Evolutionary conservation across 306 rosid species (phyloP), one percentile per base, ranked within the genome.

Genomic region (Rosa multiflora): DNA sequence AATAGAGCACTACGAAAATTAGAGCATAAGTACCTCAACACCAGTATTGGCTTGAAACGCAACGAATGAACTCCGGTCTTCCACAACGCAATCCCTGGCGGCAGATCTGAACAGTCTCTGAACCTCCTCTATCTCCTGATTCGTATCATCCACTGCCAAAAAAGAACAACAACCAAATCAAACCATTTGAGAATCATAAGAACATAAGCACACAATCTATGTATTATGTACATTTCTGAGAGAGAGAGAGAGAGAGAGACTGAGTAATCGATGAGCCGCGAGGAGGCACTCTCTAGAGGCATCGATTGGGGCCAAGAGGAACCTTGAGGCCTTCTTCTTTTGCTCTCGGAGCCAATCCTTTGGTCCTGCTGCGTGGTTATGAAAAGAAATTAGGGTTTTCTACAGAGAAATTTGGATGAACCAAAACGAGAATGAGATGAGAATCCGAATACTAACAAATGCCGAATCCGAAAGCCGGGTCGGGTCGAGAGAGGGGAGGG

Each of bases 281-380:
- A 84, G 96, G 85, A 96, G 96, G 76, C 76, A 89, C 83, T 90
- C 80, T 53, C 96, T 85, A 43, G 98, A 96, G 49, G 98, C 97
- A 49, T 89, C 96, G 49, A 96, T 87, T 5, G 99, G 98, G 1
- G 97, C 96, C 82, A 96, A 74, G 29, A 96, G 88, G 78, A 90
- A 93, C 83, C 68, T 93, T 52, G 93, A 93, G 63, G 99, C 56
- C 79, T 91, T 96, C 90, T 86, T 91, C 90, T 93, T 93, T 35
- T 96, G 99, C 81, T 91, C 97, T 79, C 71, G 91, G 5, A 96
- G 80, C 97, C 99, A 96, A 74, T 93, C 96, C 88, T 93, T 96
- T 20, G 99, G 97, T 89, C 98, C 99, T 79, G 98, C 99, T 93
- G 90, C 81, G 77, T 53, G 76, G 3, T 10, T 6, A 21, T 37